A percentile compares a stretch with the other conserved stretches of the same genome.
Evolutionary conservation across 139 green algal species (phyloP).

Genomic region (Pseudopediastrum boryanum): DNA sequence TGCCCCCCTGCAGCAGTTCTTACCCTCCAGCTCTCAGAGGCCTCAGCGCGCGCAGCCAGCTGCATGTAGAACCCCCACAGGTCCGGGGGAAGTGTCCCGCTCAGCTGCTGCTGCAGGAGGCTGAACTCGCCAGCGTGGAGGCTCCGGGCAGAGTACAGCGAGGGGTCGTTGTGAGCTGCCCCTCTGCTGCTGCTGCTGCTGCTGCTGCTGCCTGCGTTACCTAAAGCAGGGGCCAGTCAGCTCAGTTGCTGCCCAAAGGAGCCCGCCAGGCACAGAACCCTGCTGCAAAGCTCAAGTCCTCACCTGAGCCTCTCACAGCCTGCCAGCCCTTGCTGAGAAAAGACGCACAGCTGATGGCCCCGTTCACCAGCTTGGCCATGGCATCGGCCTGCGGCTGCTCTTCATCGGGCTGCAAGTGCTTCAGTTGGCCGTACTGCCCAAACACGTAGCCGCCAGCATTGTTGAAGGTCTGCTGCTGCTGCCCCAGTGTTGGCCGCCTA

Average conservation of each 20-base stretch:
- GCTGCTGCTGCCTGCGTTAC: neutral
- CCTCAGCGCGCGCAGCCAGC: conserved; percentile 7
- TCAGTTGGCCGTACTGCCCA: neutral
- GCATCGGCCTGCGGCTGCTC: neutral
- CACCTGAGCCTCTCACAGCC: neutral
- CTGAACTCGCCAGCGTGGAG: neutral
- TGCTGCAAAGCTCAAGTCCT: neutral
- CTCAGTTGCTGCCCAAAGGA: too few species aligned
- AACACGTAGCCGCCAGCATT: neutral
- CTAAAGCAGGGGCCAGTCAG: neutral
- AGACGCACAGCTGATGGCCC: neutral
- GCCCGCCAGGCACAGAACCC: too few species aligned
- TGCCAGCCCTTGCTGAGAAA: neutral
- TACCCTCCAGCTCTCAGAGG: neutral
- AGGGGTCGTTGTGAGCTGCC: neutral
- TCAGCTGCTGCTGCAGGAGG: conserved; percentile 1
- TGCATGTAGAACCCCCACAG: conserved; percentile 12
- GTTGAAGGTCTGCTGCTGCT: conserved; percentile 6
- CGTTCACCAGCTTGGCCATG: neutral
- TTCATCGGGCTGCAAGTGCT: neutral
- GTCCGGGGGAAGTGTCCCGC: neutral
- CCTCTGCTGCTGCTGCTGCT: neutral
- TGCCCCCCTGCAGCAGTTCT: neutral
- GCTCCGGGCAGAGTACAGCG: neutral
- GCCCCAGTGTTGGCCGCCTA: too few species aligned